Percentiles rank a stretch among this genome's conserved stretches.
These are phyloP conservation scores for Aspergillus vadensis DNA, from an alignment of 2,329 filamentous ascomycete species.

Conservation along the genomic window DNA sequence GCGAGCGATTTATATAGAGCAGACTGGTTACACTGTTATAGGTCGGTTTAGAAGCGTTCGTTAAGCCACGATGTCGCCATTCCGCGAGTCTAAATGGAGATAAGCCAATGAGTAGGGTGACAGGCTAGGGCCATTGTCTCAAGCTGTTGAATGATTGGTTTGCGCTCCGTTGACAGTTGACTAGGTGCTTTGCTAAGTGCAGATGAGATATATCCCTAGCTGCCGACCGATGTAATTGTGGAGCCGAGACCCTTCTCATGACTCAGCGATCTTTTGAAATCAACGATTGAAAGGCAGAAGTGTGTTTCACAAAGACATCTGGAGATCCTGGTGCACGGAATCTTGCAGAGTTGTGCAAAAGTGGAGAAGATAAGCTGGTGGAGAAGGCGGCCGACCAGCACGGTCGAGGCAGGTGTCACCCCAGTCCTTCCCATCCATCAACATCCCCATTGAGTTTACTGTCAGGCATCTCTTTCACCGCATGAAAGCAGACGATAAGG, in stretches of 20 bases:
- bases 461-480: neutral
- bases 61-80: neutral
- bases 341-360: neutral
- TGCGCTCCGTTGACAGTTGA: neutral
- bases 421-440: neutral
- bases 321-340: neutral
- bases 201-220: neutral
- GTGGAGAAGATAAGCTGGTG: neutral
- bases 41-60: too few relatives aligned
- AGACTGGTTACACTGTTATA: too few relatives aligned
- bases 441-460: neutral
- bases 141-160: neutral
- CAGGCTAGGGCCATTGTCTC: neutral
- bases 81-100: neutral
- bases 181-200: neutral
- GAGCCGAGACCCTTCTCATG: neutral
- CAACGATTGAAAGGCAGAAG: neutral
- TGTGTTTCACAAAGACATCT: neutral
- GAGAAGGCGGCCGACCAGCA: neutral
- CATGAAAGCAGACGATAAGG: neutral
- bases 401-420: neutral
- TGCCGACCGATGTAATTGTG: neutral
- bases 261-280: neutral
- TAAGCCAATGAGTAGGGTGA: neutral
- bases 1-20: too few relatives aligned